phyloP scores from a whole-genome alignment of 2,329 filamentous ascomycete genomes.

The Colletotrichum spinosum region DNA sequence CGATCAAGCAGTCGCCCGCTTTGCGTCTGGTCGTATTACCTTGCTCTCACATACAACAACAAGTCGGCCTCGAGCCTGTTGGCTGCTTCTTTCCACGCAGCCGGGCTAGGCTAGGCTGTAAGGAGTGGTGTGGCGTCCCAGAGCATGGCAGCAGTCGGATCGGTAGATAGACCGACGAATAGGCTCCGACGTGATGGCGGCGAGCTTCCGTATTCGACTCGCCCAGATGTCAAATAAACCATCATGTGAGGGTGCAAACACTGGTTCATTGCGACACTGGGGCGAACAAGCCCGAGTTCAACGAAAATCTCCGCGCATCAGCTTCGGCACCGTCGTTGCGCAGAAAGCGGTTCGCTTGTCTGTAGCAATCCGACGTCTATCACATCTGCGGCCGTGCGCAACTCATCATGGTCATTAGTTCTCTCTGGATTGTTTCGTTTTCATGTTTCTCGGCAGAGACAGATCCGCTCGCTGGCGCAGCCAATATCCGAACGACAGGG shows the following conservation, averaged over 20 bases:
- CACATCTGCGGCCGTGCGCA: conserved; percentile 10
- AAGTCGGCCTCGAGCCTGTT: not conserved
- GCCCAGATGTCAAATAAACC: conserved; percentile 4
- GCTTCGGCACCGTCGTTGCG: conserved; percentile 4
- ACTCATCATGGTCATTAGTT: not conserved
- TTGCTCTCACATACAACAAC: not conserved
- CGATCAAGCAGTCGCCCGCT: conserved; percentile 17
- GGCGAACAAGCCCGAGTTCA: conserved; percentile 3
- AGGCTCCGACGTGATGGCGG: conserved; percentile 1
- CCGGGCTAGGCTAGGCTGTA: no score
- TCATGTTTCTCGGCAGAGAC: not conserved
- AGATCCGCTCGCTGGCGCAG: not conserved
- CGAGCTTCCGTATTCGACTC: conserved; percentile 1
- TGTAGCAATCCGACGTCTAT: not conserved
- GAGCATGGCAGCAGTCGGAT: conserved; percentile 6
- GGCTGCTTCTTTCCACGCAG: conserved; percentile 3
- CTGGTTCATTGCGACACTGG: conserved; percentile 11
- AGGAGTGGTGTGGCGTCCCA: conserved; percentile 17
- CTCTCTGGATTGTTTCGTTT: not conserved
- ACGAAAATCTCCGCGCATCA: conserved; percentile 7
- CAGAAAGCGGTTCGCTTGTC: not conserved
- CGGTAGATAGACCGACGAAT: conserved; percentile 19
- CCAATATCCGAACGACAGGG: not conserved
- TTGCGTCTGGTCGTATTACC: not conserved
- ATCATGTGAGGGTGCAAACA: conserved; percentile 7